Evolutionary conservation across 2,329 filamentous ascomycete species (phyloP).

Genomic region (Aspergillus sergii): DNA sequence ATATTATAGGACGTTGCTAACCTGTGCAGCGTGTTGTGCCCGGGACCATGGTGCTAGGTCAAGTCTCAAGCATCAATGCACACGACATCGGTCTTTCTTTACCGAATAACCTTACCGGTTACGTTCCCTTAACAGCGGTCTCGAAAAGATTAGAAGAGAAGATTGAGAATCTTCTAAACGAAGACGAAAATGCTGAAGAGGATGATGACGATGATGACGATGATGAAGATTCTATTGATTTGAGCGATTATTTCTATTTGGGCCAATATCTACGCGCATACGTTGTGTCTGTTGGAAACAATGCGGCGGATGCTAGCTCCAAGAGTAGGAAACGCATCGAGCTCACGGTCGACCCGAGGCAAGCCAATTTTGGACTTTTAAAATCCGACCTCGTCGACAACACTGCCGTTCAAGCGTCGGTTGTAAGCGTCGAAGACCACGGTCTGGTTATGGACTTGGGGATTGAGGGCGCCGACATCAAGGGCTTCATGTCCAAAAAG

Average conservation of each 20-base stretch:
- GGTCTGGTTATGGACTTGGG: slow-evolving; percentile 92
- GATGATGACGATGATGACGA: slow-evolving; percentile 58
- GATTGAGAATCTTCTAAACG: slow-evolving; percentile 68
- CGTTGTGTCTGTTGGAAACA: slow-evolving; percentile 75
- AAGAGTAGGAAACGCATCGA: slow-evolving; percentile 82
- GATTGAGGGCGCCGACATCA: slow-evolving; percentile 66
- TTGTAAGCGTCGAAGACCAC: slow-evolving; percentile 92
- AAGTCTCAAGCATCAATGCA: slow-evolving; percentile 77
- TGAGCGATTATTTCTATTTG: slow-evolving; percentile 73
- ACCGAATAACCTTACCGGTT: slow-evolving; percentile 90
- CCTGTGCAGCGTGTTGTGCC: slow-evolving; percentile 71
- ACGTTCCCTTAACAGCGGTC: slow-evolving; percentile 87
- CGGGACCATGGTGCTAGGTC: slow-evolving; percentile 85
- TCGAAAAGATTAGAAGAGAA: slow-evolving; percentile 77
- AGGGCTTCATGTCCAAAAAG: slow-evolving; percentile 82
- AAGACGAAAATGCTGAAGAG: slow-evolving; percentile 49
- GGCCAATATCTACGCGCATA: slow-evolving; percentile 88
- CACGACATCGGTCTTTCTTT: slow-evolving; percentile 80
- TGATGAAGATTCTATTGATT: slow-evolving; percentile 64
- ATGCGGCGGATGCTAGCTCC: slow-evolving; percentile 49
- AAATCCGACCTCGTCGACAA: slow-evolving; percentile 74
- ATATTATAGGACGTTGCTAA: slow-evolving; percentile 33
- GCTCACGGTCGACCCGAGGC: slow-evolving; percentile 76
- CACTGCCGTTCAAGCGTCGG: slow-evolving; percentile 80
- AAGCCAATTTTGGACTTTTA: slow-evolving; percentile 75